phyloP scores from a whole-genome alignment of 2,329 filamentous ascomycete genomes.

The Tolypocladium nubicola region DNA sequence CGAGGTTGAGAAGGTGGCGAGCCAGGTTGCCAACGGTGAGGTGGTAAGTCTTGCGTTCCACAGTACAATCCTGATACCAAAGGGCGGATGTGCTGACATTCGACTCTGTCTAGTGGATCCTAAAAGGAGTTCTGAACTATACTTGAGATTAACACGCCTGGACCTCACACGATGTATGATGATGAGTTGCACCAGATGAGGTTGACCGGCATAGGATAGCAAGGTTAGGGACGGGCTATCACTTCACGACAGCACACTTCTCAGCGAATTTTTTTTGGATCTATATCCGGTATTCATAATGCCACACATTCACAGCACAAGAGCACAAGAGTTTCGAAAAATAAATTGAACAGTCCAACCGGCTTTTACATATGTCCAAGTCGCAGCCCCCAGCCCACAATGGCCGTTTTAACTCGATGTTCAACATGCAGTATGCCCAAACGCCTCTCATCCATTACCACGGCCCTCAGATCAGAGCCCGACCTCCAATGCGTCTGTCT shows the following conservation, averaged over 20 bases:
- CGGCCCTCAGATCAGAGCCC: not conserved
- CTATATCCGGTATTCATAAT: not conserved
- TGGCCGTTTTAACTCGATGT: not conserved
- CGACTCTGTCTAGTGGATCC: conserved; percentile 45
- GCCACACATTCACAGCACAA: too few relatives aligned
- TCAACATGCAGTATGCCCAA: not conserved
- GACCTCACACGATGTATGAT: not conserved
- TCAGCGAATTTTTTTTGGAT: not conserved
- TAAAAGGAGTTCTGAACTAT: conserved; percentile 40
- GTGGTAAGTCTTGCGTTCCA: conserved; percentile 36
- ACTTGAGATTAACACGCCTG: not conserved
- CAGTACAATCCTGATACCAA: not conserved
- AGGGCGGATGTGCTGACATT: not conserved
- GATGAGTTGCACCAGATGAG: not conserved
- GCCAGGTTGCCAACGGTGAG: conserved; percentile 77
- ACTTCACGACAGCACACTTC: not conserved
- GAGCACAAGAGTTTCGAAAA: too few relatives aligned
- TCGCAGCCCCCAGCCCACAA: not conserved
- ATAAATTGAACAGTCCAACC: not conserved
- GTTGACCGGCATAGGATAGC: not conserved
- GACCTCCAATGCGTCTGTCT: not conserved
- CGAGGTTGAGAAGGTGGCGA: conserved; percentile 64
- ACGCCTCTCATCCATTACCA: not conserved
- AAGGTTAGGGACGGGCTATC: not conserved
- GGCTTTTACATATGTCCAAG: not conserved